A percentile compares a stretch with the other conserved stretches of the same genome.
phyloP scores from a whole-genome alignment of 352 stramenopile genomes.

The Pythium rhizo-oryzae region DNA sequence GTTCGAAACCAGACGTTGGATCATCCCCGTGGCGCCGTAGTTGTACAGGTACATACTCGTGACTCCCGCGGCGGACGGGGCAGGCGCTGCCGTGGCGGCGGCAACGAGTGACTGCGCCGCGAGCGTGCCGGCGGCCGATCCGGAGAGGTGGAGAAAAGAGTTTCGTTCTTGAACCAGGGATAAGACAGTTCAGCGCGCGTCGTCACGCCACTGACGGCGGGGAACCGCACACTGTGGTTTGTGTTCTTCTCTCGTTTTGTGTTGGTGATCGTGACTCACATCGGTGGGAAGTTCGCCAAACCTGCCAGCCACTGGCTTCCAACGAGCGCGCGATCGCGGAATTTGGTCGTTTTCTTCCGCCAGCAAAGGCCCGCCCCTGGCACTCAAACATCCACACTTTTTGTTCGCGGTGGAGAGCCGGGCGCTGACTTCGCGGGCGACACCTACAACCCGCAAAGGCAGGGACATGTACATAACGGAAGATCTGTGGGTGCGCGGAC shows the following conservation, averaged over 20 bases:
- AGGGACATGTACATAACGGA: neutral
- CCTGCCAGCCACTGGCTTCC: constrained; percentile 4
- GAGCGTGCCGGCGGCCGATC: neutral
- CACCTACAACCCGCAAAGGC: neutral
- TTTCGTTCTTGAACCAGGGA: neutral
- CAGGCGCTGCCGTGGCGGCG: too few species aligned
- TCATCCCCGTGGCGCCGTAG: neutral
- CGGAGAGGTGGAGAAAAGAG: constrained; percentile 6
- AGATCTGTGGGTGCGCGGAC: neutral
- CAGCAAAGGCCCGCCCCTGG: neutral
- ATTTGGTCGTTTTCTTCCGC: neutral
- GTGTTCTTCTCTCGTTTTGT: neutral
- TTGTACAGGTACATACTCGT: too few species aligned
- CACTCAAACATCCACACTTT: too few species aligned
- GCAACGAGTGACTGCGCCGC: neutral
- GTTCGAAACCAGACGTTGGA: neutral
- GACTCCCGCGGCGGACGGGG: neutral
- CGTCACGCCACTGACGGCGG: neutral
- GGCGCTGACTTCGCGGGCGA: too few species aligned
- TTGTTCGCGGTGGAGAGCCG: neutral
- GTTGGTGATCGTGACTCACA: neutral
- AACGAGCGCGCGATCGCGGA: neutral
- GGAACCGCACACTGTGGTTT: too few species aligned
- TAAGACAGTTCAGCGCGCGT: constrained; percentile 12
- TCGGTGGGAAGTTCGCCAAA: neutral